These are phyloP conservation scores for Penicillium crustosum DNA, from an alignment of 2,329 filamentous ascomycete species.

Conservation along the genomic window DNA sequence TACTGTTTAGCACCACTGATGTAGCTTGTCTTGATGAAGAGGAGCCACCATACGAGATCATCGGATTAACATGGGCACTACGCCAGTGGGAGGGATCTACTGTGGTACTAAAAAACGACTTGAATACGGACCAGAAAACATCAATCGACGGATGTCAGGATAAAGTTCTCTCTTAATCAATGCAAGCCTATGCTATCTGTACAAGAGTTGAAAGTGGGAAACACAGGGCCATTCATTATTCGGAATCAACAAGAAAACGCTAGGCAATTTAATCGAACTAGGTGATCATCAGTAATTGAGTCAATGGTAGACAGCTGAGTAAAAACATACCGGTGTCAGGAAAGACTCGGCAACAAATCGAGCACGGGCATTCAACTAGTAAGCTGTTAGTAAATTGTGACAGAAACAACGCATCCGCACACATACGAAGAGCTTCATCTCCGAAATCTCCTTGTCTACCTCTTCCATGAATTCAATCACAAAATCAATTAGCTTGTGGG, in stretches of 20 bases:
- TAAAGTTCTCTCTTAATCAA: slow-evolving; percentile 16
- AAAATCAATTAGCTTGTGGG: slow-evolving; percentile 98
- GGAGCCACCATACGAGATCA: background rate
- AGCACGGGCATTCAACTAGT: slow-evolving; percentile 87
- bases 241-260: slow-evolving; percentile 22
- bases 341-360: slow-evolving; percentile 98
- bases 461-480: slow-evolving; percentile 99
- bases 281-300: slow-evolving; percentile 8
- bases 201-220: slow-evolving; percentile 20
- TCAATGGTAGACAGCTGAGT: background rate
- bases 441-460: slow-evolving; percentile 99
- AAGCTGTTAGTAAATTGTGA: background rate
- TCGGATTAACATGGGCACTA: background rate
- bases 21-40: background rate
- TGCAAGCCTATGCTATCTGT: slow-evolving; percentile 28
- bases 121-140: background rate
- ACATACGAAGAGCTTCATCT: slow-evolving; percentile 99
- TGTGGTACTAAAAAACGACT: background rate
- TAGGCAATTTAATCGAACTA: slow-evolving; percentile 34
- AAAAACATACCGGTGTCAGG: slow-evolving; percentile 73
- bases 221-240: slow-evolving; percentile 23
- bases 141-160: slow-evolving; percentile 6
- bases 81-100: background rate
- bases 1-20: no score
- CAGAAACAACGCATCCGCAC: background rate